Evolutionary conservation across 1,284 basidiomycete species (phyloP).

Genomic region (Salmacisia buchloeana): DNA sequence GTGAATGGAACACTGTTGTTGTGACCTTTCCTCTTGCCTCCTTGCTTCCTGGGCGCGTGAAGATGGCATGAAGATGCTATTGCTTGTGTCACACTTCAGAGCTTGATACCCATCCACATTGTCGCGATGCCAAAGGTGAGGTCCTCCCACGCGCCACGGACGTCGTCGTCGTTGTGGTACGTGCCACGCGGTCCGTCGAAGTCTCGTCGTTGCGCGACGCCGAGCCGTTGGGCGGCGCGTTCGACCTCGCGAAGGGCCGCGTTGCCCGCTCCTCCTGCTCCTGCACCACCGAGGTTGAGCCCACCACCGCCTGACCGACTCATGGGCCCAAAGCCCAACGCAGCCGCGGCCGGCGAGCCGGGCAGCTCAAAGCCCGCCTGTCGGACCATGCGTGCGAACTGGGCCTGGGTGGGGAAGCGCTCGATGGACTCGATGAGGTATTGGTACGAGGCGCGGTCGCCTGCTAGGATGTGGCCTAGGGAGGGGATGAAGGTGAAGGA

Average conservation of each 20-base stretch:
- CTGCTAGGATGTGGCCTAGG: slow-evolving; percentile 88
- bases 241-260: not conserved
- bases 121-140: slow-evolving; percentile 46
- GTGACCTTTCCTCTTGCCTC: too few relatives aligned
- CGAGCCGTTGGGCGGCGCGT: not conserved
- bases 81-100: not conserved
- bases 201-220: not conserved
- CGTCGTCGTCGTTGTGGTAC: slow-evolving; percentile 21
- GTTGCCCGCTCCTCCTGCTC: too few relatives aligned
- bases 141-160: slow-evolving; percentile 45
- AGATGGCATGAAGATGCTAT: too few relatives aligned
- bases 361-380: slow-evolving; percentile 52
- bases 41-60: too few relatives aligned
- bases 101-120: slow-evolving; percentile 40
- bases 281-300: too few relatives aligned
- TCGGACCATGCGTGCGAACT: slow-evolving; percentile 75
- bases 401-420: slow-evolving; percentile 80
- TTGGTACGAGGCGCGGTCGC: slow-evolving; percentile 82
- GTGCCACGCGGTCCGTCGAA: not conserved
- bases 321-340: slow-evolving; percentile 22
- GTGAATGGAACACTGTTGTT: too few relatives aligned
- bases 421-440: slow-evolving; percentile 98
- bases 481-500: slow-evolving; percentile 94
- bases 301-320: too few relatives aligned
- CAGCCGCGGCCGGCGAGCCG: slow-evolving; percentile 33